Evolutionary conservation across 371 early-diverging fungal species (phyloP), one percentile per base, ranked within the genome.

Genomic region (Choanephora cucurbitarum): DNA sequence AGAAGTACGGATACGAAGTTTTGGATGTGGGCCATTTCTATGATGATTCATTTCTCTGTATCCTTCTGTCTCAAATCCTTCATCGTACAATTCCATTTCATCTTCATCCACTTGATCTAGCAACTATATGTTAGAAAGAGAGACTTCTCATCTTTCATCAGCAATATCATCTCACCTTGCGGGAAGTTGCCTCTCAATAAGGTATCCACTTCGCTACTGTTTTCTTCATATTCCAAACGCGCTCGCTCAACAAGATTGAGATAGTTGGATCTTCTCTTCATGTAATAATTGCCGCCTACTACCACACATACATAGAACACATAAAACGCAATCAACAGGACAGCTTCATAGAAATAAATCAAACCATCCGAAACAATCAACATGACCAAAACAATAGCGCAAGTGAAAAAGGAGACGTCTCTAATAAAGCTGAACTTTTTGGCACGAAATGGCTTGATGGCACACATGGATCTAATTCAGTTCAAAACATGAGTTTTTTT

Each of bases 391-490:
- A 86, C 22, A n/a, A 87, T 76, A 17, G 91, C 82, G 43, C 84
- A 67, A 4, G 77, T 77, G 50, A 92, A 90, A 49, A 92, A 91
- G 1, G 70, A 67, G 5, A 88, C 75, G 66, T 92, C 92, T 34
- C 93, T 73, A 9, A 89, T 52, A 52, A 91, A 90, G 13, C 90
- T 80, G 3, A 77, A 67, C 19, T 70, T 70, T 43, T 74, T 79
- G 8, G 90, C 89, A 39, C 77, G 72, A 52, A 90, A 91, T 3
- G 82, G 81, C 19, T 85, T 77, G 40, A 85, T 70, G 7, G 89
- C 79, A 15, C 89, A 87, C 79, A 91, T 89, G 5, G 84, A 79
- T 52, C 92, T 78, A 64, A 7, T 22, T 21, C 17, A 31, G 1
- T n/a, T 37, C 50, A 1, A 10, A 31, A 21, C 28, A 18, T 14